Percentiles rank a stretch among this genome's conserved stretches.
These are phyloP conservation scores for Ophiosphaerella korrae DNA, from an alignment of 2,329 filamentous ascomycete genomes.

Conservation along the genomic window DNA sequence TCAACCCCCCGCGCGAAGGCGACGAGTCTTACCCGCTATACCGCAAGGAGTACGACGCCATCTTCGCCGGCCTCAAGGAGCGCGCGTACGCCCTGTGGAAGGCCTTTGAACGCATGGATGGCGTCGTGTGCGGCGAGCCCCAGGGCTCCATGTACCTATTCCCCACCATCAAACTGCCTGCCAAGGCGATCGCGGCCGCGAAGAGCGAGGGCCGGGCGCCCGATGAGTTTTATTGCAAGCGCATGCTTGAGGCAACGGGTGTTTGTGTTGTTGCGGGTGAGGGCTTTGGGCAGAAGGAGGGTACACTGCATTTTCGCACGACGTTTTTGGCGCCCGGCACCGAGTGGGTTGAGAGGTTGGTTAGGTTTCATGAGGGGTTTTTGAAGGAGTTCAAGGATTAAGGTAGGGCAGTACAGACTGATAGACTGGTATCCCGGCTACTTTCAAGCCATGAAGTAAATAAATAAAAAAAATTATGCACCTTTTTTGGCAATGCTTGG, in stretches of 20 bases:
- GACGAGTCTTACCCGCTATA: slow-evolving; percentile 83
- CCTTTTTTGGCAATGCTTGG: too few relatives aligned
- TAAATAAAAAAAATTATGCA: too few relatives aligned
- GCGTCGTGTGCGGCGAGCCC: slow-evolving; percentile 85
- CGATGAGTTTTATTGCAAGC: slow-evolving; percentile 94
- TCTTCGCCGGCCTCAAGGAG: slow-evolving; percentile 76
- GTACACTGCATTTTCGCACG: slow-evolving; percentile 90
- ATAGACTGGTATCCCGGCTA: not conserved
- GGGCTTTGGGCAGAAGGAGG: slow-evolving; percentile 93
- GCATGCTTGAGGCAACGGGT: slow-evolving; percentile 88
- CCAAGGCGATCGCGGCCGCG: slow-evolving; percentile 74
- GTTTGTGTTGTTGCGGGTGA: slow-evolving; percentile 92
- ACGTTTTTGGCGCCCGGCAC: slow-evolving; percentile 97
- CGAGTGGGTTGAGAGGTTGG: slow-evolving; percentile 86
- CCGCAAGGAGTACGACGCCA: slow-evolving; percentile 80
- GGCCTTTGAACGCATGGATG: slow-evolving; percentile 93
- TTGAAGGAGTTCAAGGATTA: slow-evolving; percentile 73
- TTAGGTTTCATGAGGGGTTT: slow-evolving; percentile 89
- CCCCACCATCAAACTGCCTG: slow-evolving; percentile 83
- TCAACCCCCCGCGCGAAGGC: slow-evolving; percentile 86
- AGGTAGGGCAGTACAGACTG: not conserved
- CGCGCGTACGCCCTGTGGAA: slow-evolving; percentile 85
- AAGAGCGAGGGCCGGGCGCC: slow-evolving; percentile 70
- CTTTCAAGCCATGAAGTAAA: too few relatives aligned
- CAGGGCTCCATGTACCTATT: slow-evolving; percentile 98